Conservation (phyloP, 495 filamentous ascomycete species). For the Talaromyces proteolyticus region DNA sequence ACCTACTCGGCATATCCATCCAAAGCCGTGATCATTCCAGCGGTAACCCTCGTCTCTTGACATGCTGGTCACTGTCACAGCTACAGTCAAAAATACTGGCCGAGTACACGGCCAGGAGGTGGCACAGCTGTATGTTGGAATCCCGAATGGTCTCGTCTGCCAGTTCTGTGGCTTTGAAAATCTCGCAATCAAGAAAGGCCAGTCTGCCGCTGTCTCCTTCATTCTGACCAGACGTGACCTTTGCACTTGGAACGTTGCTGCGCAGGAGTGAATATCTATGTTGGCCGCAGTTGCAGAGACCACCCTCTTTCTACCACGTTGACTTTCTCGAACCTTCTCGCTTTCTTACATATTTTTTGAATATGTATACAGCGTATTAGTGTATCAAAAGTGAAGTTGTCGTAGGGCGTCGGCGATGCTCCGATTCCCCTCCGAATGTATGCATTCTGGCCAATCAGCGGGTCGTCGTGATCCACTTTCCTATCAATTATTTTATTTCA, state of each 20-base stretch:
- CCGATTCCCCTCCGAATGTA: too few species aligned
- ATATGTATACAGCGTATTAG: too few species aligned
- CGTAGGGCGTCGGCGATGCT: background rate
- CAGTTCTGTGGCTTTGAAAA: conserved; percentile 68
- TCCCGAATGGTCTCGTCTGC: conserved; percentile 41
- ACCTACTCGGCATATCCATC: conserved; percentile 34
- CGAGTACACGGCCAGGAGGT: conserved; percentile 48
- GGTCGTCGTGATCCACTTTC: too few species aligned
- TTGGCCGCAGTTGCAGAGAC: background rate
- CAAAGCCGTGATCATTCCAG: conserved; percentile 35
- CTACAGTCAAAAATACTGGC: conserved; percentile 46
- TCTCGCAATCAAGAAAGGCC: conserved; percentile 32
- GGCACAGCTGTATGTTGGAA: conserved; percentile 49
- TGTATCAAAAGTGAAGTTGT: too few species aligned
- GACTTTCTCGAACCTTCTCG: too few species aligned
- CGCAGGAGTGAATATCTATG: conserved; percentile 43
- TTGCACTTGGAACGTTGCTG: conserved; percentile 57
- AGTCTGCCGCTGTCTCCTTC: conserved; percentile 41
- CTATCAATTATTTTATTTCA: too few species aligned
- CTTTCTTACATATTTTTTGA: too few species aligned
- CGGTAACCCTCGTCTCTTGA: conserved; percentile 57
- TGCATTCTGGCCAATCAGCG: too few species aligned
- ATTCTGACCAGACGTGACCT: conserved; percentile 58
- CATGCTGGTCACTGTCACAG: conserved; percentile 42
- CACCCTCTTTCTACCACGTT: too few species aligned